These are phyloP conservation scores for Myriosclerotinia duriaeana DNA, from an alignment of 2,329 filamentous ascomycete species.

Conservation along the genomic window DNA sequence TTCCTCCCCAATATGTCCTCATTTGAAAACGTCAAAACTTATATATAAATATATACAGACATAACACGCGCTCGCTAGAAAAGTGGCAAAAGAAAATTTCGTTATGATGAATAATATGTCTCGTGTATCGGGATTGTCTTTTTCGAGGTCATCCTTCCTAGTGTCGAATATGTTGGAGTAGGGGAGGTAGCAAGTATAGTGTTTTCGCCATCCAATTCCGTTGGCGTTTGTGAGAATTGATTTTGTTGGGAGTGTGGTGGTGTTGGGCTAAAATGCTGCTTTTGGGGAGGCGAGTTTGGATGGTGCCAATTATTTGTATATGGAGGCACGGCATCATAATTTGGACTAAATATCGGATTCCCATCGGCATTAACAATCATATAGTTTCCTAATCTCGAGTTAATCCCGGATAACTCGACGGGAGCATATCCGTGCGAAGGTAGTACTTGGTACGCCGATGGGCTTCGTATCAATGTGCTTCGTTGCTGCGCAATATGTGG, in stretches of 20 bases:
- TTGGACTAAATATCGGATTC: neutral
- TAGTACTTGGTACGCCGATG: neutral
- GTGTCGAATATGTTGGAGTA: slow-evolving; percentile 29
- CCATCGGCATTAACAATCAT: neutral
- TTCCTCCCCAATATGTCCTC: slow-evolving; percentile 2
- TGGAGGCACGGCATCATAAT: neutral
- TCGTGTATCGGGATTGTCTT: slow-evolving; percentile 29
- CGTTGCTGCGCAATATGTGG: slow-evolving; percentile 15
- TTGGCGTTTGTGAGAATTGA: slow-evolving; percentile 8
- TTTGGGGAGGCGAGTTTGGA: slow-evolving; percentile 8
- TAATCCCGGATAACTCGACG: slow-evolving; percentile 16
- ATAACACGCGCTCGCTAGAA: neutral
- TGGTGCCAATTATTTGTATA: slow-evolving; percentile 13
- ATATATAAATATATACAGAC: neutral
- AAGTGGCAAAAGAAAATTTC: neutral
- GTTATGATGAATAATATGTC: slow-evolving; percentile 32
- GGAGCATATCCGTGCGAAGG: slow-evolving; percentile 9
- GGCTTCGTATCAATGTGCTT: neutral
- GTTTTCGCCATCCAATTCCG: slow-evolving; percentile 18
- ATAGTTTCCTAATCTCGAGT: slow-evolving; percentile 2
- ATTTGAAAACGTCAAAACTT: slow-evolving; percentile 13
- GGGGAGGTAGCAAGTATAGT: slow-evolving; percentile 23
- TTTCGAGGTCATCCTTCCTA: slow-evolving; percentile 23
- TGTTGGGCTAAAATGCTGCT: slow-evolving; percentile 8
- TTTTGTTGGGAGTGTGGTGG: slow-evolving; percentile 26